Conservation (phyloP, 805 yeast species). For the Metschnikowia reukaufii region DNA sequence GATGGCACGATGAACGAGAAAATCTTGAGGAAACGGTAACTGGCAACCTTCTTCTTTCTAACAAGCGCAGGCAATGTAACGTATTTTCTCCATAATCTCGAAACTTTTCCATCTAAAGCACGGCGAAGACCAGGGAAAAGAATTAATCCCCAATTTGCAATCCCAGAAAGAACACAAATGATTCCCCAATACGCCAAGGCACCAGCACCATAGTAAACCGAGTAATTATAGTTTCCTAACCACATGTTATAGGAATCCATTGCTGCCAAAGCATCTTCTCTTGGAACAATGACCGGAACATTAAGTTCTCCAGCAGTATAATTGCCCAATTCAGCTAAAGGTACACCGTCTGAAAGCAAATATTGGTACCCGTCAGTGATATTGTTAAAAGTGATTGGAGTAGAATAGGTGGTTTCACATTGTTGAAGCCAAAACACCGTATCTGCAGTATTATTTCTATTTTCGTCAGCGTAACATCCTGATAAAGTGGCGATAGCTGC, state of each 20-base stretch:
- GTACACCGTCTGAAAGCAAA: slow-evolving; percentile 6
- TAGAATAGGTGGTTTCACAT: slow-evolving; percentile 8
- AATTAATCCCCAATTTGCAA: slow-evolving; percentile 41
- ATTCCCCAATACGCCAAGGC: slow-evolving; percentile 50
- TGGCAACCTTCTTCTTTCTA: slow-evolving; percentile 14
- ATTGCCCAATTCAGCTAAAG: slow-evolving; percentile 11
- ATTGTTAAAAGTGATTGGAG: slow-evolving; percentile 10
- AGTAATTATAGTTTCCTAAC: slow-evolving; percentile 40
- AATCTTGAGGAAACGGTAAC: slow-evolving; percentile 11
- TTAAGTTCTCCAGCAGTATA: slow-evolving; percentile 10
- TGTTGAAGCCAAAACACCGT: slow-evolving; percentile 8
- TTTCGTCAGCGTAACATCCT: slow-evolving; percentile 12
- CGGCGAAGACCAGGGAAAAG: slow-evolving; percentile 39
- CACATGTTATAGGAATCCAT: slow-evolving; percentile 30
- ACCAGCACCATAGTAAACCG: slow-evolving; percentile 39
- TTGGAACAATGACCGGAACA: slow-evolving; percentile 28
- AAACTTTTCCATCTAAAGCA: slow-evolving; percentile 28
- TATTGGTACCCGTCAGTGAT: slow-evolving; percentile 13
- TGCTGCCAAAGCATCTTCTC: slow-evolving; percentile 12
- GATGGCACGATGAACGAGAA: slow-evolving; percentile 33
- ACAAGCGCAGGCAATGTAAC: slow-evolving; percentile 31
- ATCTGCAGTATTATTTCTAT: slow-evolving; percentile 1
- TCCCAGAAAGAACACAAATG: slow-evolving; percentile 41
- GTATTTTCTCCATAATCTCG: slow-evolving; percentile 27
- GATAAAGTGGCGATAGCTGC: slow-evolving; percentile 17